Evolutionary conservation across 2,329 filamentous ascomycete genomes (phyloP).

Genomic region (Fusarium begoniae): DNA sequence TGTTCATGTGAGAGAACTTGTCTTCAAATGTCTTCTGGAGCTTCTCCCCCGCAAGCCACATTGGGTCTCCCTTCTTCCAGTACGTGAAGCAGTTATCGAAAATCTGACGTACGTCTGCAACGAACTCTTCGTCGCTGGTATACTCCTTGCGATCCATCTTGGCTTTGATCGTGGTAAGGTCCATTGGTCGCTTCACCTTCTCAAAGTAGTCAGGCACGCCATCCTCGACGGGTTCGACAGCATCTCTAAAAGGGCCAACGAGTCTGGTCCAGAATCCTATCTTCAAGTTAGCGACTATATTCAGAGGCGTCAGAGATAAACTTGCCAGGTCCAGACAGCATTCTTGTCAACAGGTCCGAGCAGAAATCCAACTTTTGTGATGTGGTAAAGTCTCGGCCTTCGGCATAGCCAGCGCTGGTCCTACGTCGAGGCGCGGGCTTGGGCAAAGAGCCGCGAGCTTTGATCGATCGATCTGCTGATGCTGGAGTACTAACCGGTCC

Average conservation of each 20-base stretch:
- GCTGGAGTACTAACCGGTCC: constrained; percentile 15
- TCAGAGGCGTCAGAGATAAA: background rate
- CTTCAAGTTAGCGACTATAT: background rate
- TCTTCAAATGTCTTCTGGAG: constrained; percentile 68
- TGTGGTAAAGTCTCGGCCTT: constrained; percentile 47
- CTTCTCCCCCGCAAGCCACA: constrained; percentile 64
- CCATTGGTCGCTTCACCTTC: constrained; percentile 70
- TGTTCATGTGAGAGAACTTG: constrained; percentile 67
- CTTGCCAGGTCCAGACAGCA: constrained; percentile 69
- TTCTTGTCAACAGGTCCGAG: constrained; percentile 64
- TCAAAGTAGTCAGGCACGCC: constrained; percentile 69
- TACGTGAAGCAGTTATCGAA: constrained; percentile 73
- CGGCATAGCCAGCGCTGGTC: constrained; percentile 45
- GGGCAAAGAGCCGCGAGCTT: constrained; percentile 45
- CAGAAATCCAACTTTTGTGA: constrained; percentile 66
- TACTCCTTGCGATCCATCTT: constrained; percentile 68
- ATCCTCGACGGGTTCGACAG: constrained; percentile 65
- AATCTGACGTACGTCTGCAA: constrained; percentile 67
- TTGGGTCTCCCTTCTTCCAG: constrained; percentile 64
- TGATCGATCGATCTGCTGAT: constrained; percentile 36
- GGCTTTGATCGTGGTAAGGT: constrained; percentile 66
- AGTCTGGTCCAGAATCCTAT: constrained; percentile 73
- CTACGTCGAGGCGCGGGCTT: constrained; percentile 50
- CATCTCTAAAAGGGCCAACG: constrained; percentile 68
- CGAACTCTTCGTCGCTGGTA: constrained; percentile 61